These are phyloP conservation scores for Cytospora piceae DNA, from an alignment of 2,329 filamentous ascomycete species.

Conservation along the genomic window DNA sequence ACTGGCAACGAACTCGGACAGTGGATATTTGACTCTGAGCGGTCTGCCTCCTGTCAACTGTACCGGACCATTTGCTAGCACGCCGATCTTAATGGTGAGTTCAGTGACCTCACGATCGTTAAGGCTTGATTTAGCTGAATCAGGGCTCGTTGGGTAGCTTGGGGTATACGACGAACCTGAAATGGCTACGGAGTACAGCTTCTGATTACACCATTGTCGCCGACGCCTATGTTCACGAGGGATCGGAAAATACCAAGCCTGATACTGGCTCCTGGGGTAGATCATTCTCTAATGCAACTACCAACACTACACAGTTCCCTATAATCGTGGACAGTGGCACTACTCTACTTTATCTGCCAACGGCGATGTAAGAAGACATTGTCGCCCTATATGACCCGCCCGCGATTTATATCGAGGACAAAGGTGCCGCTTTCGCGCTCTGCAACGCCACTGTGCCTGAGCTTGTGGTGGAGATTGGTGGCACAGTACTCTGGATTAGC, in stretches of 20 bases:
- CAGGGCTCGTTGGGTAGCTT: slow-evolving; percentile 23
- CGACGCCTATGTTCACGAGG: slow-evolving; percentile 35
- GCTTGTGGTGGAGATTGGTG: slow-evolving; percentile 17
- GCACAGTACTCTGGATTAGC: slow-evolving; percentile 19
- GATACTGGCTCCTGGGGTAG: slow-evolving; percentile 10
- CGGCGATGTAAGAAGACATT: slow-evolving; percentile 34
- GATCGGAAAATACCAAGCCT: slow-evolving; percentile 19
- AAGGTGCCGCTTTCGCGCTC: slow-evolving; percentile 34
- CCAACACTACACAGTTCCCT: slow-evolving; percentile 36
- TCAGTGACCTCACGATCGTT: neutral
- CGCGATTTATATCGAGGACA: slow-evolving; percentile 30
- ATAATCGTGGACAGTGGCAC: slow-evolving; percentile 37
- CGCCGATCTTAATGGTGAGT: slow-evolving; percentile 35
- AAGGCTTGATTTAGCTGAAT: too few relatives aligned
- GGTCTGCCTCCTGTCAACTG: slow-evolving; percentile 50
- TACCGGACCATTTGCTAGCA: slow-evolving; percentile 34
- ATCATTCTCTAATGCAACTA: slow-evolving; percentile 21
- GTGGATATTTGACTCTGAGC: slow-evolving; percentile 53
- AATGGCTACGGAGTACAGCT: slow-evolving; percentile 31
- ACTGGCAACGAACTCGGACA: slow-evolving; percentile 43
- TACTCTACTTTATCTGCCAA: slow-evolving; percentile 36
- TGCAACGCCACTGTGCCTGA: slow-evolving; percentile 37
- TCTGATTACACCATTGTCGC: slow-evolving; percentile 38
- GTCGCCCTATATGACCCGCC: slow-evolving; percentile 35
- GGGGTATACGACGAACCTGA: slow-evolving; percentile 16